These are phyloP conservation scores for Suhomyces canberraensis DNA, from an alignment of 805 yeast genomes.

Conservation along the genomic window DNA sequence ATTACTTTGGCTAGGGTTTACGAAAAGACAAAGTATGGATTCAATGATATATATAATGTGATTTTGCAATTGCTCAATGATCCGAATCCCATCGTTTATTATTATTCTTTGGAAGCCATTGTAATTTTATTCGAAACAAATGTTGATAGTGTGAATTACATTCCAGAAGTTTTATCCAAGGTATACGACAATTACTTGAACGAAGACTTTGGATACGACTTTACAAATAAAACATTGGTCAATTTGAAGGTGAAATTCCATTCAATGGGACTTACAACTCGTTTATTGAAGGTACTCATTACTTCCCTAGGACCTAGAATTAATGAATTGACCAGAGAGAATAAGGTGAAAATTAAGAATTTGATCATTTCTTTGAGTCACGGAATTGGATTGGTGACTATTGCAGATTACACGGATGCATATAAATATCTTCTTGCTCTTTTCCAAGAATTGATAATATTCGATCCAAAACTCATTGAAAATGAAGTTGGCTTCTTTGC, in stretches of 20 bases:
- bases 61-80: conserved; percentile 61
- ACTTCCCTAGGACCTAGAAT: conserved; percentile 40
- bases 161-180: conserved; percentile 37
- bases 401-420: conserved; percentile 25
- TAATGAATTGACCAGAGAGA: conserved; percentile 17
- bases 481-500: conserved; percentile 30
- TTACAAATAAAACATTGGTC: conserved; percentile 29
- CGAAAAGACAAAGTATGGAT: conserved; percentile 25
- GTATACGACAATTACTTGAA: conserved; percentile 32
- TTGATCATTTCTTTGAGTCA: conserved; percentile 26
- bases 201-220: conserved; percentile 36
- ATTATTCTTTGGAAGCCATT: conserved; percentile 64
- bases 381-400: conserved; percentile 30
- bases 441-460: conserved; percentile 38
- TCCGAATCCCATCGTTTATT: conserved; percentile 82
- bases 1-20: conserved; percentile 30
- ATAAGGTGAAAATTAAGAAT: conserved; percentile 22
- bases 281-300: conserved; percentile 27
- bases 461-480: conserved; percentile 34
- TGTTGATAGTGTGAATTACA: conserved; percentile 40
- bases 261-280: conserved; percentile 21
- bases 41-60: conserved; percentile 50
- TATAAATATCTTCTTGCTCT: conserved; percentile 22
- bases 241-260: conserved; percentile 33
- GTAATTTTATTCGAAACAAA: conserved; percentile 55